Base-by-base conservation (phyloP, 2,329 filamentous ascomycete species). In the Cercospora zeina region DNA sequence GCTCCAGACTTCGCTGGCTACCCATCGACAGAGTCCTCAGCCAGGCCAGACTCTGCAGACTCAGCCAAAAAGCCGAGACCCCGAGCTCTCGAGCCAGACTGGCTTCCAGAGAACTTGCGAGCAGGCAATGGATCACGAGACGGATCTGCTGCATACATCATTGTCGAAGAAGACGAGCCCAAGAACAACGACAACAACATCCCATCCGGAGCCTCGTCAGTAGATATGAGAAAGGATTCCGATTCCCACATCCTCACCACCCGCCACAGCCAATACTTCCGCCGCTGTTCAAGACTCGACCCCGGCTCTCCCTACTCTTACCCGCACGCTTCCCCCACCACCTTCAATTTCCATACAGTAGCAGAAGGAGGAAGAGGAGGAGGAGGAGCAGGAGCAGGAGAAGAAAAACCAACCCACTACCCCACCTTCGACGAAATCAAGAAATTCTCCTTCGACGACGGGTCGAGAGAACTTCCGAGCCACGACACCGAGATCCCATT, bases 51-150 rank as follows among this genome's bases (percentile, higher is more conserved):
- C 30, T 56, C 19, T 8, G 19, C 11, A 31, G n/a, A 21, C 7
- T 56, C 24, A 3, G 11, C 24, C 10, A 16, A 16, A 24, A 59
- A 16, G 33, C 19, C 56, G 4, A 50, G 47, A 19, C 45, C 56
- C 11, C 31, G 47, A 37, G 31, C 56, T 39, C 33, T 53, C 8
- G 30, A 31, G 34, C 47, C 56, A 13, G 56, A 59, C 21, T 53
- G 56, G 56, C 31, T 53, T 33, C 47, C 56, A 7, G 56, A 51
- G 56, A 59, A 30, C n/a, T 16, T 59, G 7, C 33, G 54, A 34
- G 58, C 51, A 7, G 61, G 39, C 14, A 47, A 19, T 13, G 21
- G 11, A 49, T 3, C 42, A 49, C 33, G 49, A 3, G 19, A 53
- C 16, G n/a, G 16, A 3, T 53, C 49, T 1, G n/a, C 27, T 16